Evolutionary conservation across 495 filamentous ascomycete genomes (phyloP).

Genomic region (Xylaria palmicola): DNA sequence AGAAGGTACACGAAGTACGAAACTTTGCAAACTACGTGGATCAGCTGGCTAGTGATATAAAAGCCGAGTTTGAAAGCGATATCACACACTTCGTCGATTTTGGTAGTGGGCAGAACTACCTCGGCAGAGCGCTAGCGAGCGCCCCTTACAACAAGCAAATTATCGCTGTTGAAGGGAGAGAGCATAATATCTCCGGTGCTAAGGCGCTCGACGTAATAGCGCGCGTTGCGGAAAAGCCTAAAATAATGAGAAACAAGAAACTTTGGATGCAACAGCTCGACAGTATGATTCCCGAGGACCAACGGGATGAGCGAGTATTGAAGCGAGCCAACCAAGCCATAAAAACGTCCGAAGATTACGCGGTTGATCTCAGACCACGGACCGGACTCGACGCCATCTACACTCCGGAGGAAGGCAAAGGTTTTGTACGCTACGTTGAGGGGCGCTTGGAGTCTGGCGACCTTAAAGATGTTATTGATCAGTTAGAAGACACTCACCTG

Average conservation of each 20-base stretch:
- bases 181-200: conserved; percentile 81
- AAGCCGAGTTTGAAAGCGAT: conserved; percentile 30
- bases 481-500: conserved; percentile 33
- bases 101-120: conserved; percentile 93
- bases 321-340: conserved; percentile 37
- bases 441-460: conserved; percentile 59
- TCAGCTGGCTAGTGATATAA: conserved; percentile 52
- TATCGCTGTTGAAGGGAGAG: conserved; percentile 85
- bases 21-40: conserved; percentile 59
- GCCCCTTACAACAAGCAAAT: conserved; percentile 82
- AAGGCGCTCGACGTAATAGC: conserved; percentile 78
- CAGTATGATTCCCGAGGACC: conserved; percentile 35
- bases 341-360: conserved; percentile 34
- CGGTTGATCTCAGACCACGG: conserved; percentile 46
- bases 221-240: conserved; percentile 64
- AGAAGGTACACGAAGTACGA: conserved; percentile 90
- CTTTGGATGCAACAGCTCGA: conserved; percentile 53
- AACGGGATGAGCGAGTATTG: conserved; percentile 39
- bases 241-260: conserved; percentile 74
- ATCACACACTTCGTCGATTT: conserved; percentile 94
- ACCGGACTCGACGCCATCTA: conserved; percentile 48
- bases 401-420: conserved; percentile 53
- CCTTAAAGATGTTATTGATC: conserved; percentile 53
- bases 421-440: conserved; percentile 68
- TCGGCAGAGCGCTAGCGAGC: conserved; percentile 82